These are phyloP conservation scores for Phaeomoniella chlamydospora DNA, from an alignment of 2,329 filamentous ascomycete genomes.

Conservation along the genomic window DNA sequence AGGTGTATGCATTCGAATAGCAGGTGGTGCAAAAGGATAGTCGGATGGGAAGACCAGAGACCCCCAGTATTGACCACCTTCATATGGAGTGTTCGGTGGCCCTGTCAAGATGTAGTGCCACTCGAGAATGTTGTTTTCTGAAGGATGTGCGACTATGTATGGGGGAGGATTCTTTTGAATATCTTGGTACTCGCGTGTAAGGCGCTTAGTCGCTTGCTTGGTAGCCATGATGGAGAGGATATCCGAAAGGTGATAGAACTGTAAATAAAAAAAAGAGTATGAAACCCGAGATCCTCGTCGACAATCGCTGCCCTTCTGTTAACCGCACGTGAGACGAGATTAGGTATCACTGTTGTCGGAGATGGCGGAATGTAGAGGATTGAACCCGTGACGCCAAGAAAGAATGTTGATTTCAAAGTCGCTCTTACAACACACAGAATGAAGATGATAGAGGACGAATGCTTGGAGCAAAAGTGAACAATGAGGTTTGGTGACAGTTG, in stretches of 20 bases:
- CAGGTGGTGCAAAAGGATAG: conserved; percentile 92
- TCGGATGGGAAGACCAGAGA: conserved; percentile 89
- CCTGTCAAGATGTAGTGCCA: conserved; percentile 45
- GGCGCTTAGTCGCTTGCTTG: conserved; percentile 57
- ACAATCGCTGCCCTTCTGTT: too few species aligned
- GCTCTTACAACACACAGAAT: too few species aligned
- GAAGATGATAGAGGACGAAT: too few species aligned
- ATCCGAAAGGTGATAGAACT: conserved; percentile 1
- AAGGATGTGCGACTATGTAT: conserved; percentile 79
- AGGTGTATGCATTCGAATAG: conserved; percentile 98
- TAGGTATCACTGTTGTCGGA: too few species aligned
- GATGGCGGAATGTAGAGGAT: too few species aligned
- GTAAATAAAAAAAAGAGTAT: too few species aligned
- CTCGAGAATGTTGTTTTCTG: conserved; percentile 84
- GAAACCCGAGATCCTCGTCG: conserved; percentile 4
- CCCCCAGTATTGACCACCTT: conserved; percentile 95
- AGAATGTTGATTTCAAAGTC: too few species aligned
- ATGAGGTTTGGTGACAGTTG: too few species aligned
- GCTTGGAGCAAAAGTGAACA: too few species aligned
- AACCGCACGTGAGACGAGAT: too few species aligned
- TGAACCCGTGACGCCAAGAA: too few species aligned
- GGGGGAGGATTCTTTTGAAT: conserved; percentile 67
- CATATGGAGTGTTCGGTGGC: conserved; percentile 84
- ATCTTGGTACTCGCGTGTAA: conserved; percentile 49
- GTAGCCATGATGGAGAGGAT: conserved; percentile 44